Base-by-base conservation (phyloP, 495 filamentous ascomycete genomes). In the Penicillium lividum region DNA sequence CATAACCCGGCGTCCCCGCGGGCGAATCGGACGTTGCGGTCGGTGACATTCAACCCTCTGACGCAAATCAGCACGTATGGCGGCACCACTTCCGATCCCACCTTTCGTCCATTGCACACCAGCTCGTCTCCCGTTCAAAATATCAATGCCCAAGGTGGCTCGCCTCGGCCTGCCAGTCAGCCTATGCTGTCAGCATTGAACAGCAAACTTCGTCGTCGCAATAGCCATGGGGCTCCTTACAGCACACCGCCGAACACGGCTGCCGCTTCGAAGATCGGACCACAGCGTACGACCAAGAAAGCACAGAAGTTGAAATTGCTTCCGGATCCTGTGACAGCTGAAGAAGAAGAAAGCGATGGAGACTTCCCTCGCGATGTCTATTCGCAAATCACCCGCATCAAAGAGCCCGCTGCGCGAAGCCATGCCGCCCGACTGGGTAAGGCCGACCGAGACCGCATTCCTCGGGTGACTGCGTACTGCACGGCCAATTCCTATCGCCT, bases 311-410 rank as follows among this genome's bases (percentile, higher is more conserved):
- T 98, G 51, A 98, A 98, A 73, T 81, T 98, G 15, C 77, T 98
- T 9, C 94, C 94, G 4, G 91, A 93, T 65, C 92, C 95, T 2
- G 90, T 93, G 43, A 83, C 89, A 9, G 87, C 86, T 3, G 90
- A 91, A 29, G 89, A 90, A 45, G 75, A 77, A 51, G 82, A 74
- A 1, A 75, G 77, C 4, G 92, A 95, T 58, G 92, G 94, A 64
- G 94, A 98, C 68, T 90, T 89, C 63, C 92, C 93, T 18, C 81
- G 94, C 53, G 94, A 98, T 71, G 94, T 98, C 13, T 98, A 98
- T 73, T 91, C 91, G 13, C 94, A 98, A 71, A 88, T 86, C 81
- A 96, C 82, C 75, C 86, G 95, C 34, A 98, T 98, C 73, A 98
- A 97, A 73, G 94, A 98, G 69, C 92, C 92, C 3, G 95, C 90